A percentile compares a stretch with the other conserved stretches of the same genome.
Evolutionary conservation across 164 flowering plant genomes (phyloP).

Genomic region (Litsea cubeba): DNA sequence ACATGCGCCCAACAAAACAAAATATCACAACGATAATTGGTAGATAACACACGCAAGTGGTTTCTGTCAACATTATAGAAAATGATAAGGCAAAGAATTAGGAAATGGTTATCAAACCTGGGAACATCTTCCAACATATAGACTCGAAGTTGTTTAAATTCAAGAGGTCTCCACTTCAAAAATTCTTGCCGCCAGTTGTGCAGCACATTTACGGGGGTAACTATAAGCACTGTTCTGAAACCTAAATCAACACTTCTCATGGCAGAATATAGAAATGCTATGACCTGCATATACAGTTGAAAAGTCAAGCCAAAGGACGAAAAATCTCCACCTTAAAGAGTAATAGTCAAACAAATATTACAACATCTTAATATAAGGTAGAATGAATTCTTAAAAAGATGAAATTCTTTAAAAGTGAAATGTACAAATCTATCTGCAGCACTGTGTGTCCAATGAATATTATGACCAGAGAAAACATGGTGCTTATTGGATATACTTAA

Average conservation of each 20-base stretch:
- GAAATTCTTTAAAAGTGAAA: neutral
- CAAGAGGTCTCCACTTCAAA: constrained; percentile 83
- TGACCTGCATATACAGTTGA: constrained; percentile 55
- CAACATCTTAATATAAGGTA: neutral
- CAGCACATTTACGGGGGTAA: constrained; percentile 94
- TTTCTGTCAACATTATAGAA: neutral
- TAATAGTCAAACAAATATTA: neutral
- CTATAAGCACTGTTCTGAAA: constrained; percentile 80
- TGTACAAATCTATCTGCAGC: no score
- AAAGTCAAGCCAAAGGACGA: neutral
- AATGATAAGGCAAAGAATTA: neutral
- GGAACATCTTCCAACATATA: constrained; percentile 91
- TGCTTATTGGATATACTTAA: no score
- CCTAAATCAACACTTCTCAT: constrained; percentile 89
- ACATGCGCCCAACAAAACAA: neutral
- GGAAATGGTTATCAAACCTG: constrained; percentile 41
- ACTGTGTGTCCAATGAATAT: no score
- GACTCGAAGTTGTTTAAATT: constrained; percentile 75
- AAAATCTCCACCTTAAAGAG: neutral
- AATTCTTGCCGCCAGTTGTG: constrained; percentile 98
- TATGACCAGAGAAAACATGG: no score
- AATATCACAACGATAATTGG: neutral
- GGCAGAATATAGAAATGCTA: constrained; percentile 86
- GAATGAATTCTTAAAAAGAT: neutral
- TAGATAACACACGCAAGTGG: neutral